A percentile compares a stretch with the other conserved stretches of the same genome.
phyloP scores from a whole-genome alignment of 1,139 yeast genomes.

The Suhomyces panamericanus region DNA sequence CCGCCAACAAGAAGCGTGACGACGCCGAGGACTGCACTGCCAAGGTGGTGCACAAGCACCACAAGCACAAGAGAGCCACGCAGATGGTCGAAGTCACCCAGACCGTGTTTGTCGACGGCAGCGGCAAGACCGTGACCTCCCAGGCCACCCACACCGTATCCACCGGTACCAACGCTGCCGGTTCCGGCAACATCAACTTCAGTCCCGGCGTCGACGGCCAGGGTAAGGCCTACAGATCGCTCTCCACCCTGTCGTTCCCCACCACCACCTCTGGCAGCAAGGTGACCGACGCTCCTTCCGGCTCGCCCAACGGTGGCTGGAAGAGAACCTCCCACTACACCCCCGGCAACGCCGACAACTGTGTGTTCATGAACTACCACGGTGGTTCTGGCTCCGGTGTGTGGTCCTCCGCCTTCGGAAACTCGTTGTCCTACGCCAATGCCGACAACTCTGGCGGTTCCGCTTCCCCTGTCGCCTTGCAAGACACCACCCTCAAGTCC shows the following conservation, averaged over 20 bases:
- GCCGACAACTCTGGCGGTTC: slow-evolving; percentile 46
- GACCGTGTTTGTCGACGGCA: slow-evolving; percentile 64
- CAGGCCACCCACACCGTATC: slow-evolving; percentile 9
- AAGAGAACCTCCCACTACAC: slow-evolving; percentile 27
- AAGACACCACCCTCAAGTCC: slow-evolving; percentile 52
- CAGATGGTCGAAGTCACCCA: slow-evolving; percentile 69
- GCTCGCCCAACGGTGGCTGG: slow-evolving; percentile 23
- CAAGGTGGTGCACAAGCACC: slow-evolving; percentile 51
- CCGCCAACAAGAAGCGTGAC: slow-evolving; percentile 28
- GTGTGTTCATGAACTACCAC: slow-evolving; percentile 28
- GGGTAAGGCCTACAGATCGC: slow-evolving; percentile 16
- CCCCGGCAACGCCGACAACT: slow-evolving; percentile 26
- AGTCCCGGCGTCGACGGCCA: slow-evolving; percentile 12
- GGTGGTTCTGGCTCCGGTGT: slow-evolving; percentile 32
- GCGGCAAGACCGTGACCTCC: slow-evolving; percentile 50
- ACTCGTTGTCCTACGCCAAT: slow-evolving; percentile 30
- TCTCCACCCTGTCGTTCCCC: slow-evolving; percentile 15
- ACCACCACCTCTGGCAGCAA: slow-evolving; percentile 12
- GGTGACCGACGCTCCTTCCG: slow-evolving; percentile 14
- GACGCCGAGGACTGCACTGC: slow-evolving; percentile 44
- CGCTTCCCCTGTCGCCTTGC: slow-evolving; percentile 48
- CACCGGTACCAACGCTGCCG: background rate
- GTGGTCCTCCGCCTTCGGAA: slow-evolving; percentile 28
- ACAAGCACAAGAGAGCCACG: slow-evolving; percentile 62
- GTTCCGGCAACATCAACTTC: slow-evolving; percentile 13